Conservation (phyloP, 805 yeast species). For the Ogataea neopini region DNA sequence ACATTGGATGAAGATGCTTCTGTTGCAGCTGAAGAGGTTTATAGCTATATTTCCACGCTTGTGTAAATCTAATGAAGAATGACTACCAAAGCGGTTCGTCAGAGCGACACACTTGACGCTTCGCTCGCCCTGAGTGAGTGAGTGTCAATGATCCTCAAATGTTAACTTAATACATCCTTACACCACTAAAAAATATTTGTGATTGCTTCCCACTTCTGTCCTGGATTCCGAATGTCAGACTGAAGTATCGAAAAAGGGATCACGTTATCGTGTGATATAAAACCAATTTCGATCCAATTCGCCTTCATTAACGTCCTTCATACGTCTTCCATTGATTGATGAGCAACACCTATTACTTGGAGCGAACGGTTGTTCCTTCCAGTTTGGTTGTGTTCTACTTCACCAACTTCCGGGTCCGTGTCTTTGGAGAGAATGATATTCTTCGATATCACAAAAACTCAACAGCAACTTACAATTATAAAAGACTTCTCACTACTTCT, state of each 20-base stretch:
- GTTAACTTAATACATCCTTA: not conserved
- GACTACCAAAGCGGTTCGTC: too few relatives aligned
- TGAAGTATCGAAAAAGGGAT: not conserved
- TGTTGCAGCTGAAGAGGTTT: constrained; percentile 23
- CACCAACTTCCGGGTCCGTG: constrained; percentile 24
- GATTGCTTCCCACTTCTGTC: not conserved
- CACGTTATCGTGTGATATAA: not conserved
- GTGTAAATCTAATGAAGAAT: not conserved
- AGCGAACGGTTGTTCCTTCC: constrained; percentile 30
- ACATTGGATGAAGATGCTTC: constrained; percentile 48
- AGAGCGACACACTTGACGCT: too few relatives aligned
- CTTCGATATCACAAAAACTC: constrained; percentile 15
- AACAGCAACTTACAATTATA: constrained; percentile 7
- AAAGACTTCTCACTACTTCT: constrained; percentile 21
- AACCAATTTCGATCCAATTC: not conserved
- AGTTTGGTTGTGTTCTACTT: constrained; percentile 22
- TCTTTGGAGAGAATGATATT: constrained; percentile 11
- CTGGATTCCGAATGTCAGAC: not conserved
- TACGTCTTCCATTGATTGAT: not conserved
- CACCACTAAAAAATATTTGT: not conserved
- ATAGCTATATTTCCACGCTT: constrained; percentile 9
- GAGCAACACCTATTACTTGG: constrained; percentile 18
- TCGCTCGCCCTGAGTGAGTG: too few relatives aligned
- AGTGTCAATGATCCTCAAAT: too few relatives aligned
- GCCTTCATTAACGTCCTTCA: not conserved